phyloP scores from a whole-genome alignment of 2,329 filamentous ascomycete species.

The Apiospora sp. region DNA sequence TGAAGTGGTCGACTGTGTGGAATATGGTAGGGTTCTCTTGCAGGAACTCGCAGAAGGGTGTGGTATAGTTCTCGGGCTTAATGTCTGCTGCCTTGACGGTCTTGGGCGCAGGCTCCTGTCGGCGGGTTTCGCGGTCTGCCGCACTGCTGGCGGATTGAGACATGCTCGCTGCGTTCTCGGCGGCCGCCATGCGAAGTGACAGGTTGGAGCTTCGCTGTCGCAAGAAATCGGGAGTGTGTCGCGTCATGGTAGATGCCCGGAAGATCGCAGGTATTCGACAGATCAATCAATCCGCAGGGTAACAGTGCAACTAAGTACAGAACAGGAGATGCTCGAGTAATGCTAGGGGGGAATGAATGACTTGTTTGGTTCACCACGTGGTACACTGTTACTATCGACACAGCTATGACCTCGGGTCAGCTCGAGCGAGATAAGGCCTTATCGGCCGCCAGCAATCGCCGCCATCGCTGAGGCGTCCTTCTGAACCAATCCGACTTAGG shows the following conservation, averaged over 20 bases:
- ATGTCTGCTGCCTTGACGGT: constrained; percentile 34
- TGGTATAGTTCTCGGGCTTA: constrained; percentile 72
- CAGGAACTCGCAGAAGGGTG: constrained; percentile 89
- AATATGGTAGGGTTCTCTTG: constrained; percentile 92
- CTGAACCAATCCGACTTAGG: not conserved
- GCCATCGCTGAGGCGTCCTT: not conserved
- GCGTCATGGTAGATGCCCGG: constrained; percentile 47
- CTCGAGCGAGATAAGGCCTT: constrained; percentile 8
- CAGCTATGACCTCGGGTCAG: constrained; percentile 17
- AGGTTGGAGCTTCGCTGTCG: constrained; percentile 53
- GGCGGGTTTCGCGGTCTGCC: constrained; percentile 39
- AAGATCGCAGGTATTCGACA: not conserved
- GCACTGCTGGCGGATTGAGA: constrained; percentile 40
- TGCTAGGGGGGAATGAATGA: not conserved
- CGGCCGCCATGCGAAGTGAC: constrained; percentile 52
- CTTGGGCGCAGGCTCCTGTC: constrained; percentile 34
- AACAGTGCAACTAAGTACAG: not conserved
- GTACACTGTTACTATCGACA: not conserved
- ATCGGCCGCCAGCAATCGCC: not conserved
- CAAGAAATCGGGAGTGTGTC: constrained; percentile 53
- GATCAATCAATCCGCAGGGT: not conserved
- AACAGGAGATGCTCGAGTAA: not conserved
- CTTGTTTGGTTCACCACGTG: constrained; percentile 9
- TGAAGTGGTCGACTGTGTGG: constrained; percentile 84
- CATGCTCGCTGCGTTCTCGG: constrained; percentile 39